phyloP scores from a whole-genome alignment of 495 filamentous ascomycete genomes.

The Penicillium lagena region DNA sequence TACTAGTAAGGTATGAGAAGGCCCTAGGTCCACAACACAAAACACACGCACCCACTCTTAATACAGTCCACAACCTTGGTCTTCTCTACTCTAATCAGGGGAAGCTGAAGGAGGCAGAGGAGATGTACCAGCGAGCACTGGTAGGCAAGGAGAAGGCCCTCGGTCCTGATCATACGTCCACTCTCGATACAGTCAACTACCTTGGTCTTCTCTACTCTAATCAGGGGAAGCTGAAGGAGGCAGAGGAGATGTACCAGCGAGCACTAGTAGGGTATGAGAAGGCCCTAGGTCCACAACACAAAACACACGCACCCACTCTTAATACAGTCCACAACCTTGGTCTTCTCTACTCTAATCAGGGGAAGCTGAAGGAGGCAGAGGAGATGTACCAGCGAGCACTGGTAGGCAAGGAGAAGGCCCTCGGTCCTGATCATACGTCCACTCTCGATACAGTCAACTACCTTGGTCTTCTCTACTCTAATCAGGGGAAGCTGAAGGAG shows the following conservation, averaged over 20 bases:
- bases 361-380: slow-evolving; percentile 33
- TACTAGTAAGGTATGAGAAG: slow-evolving; percentile 24
- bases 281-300: slow-evolving; percentile 19
- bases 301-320: slow-evolving; percentile 28
- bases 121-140: slow-evolving; percentile 15
- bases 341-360: slow-evolving; percentile 21
- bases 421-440: slow-evolving; percentile 24
- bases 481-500: slow-evolving; percentile 26
- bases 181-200: slow-evolving; percentile 17
- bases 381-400: slow-evolving; percentile 24
- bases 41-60: slow-evolving; percentile 23
- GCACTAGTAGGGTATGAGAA: slow-evolving; percentile 27
- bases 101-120: too few relatives aligned
- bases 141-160: not conserved
- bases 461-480: slow-evolving; percentile 16
- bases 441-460: slow-evolving; percentile 31
- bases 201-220: slow-evolving; percentile 17
- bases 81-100: slow-evolving; percentile 6
- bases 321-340: slow-evolving; percentile 28
- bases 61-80: slow-evolving; percentile 29
- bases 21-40: slow-evolving; percentile 18
- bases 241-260: slow-evolving; percentile 25
- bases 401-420: slow-evolving; percentile 25
- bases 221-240: slow-evolving; percentile 23
- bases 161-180: slow-evolving; percentile 24